A percentile compares a stretch with the other conserved stretches of the same genome.
phyloP scores from a whole-genome alignment of 441 rosid genomes.

The Populus hybrid region DNA sequence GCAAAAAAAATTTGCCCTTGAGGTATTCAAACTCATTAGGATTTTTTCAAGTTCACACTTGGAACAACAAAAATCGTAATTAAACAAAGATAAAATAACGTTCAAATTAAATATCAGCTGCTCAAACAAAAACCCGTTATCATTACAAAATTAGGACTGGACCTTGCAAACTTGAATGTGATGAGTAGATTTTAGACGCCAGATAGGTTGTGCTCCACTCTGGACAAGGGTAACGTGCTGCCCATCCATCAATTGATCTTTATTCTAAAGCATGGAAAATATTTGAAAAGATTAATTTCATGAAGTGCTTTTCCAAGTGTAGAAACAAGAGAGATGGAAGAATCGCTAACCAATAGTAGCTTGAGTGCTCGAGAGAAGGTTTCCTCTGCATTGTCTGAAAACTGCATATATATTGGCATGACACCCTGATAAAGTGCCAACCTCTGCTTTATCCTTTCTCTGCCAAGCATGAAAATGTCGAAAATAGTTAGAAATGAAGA shows the following conservation, averaged over 20 bases:
- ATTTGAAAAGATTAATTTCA: conserved; percentile 3
- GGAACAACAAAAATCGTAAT: conserved; percentile 5
- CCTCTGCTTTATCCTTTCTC: conserved; percentile 87
- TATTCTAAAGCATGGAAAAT: conserved; percentile 39
- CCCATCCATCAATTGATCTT: conserved; percentile 63
- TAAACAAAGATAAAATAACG: background rate
- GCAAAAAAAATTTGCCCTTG: background rate
- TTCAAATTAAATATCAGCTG: background rate
- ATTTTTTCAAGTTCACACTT: background rate
- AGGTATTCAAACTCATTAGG: conserved; percentile 3
- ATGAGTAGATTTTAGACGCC: conserved; percentile 91
- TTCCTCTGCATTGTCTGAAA: conserved; percentile 87
- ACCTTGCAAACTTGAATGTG: conserved; percentile 91
- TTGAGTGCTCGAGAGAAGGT: conserved; percentile 74
- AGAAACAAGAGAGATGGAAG: background rate
- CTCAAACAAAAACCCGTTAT: conserved; percentile 3
- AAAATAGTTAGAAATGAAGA: background rate
- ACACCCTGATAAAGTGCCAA: conserved; percentile 84
- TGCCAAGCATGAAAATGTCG: conserved; percentile 28
- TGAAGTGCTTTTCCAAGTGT: conserved; percentile 5
- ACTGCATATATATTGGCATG: conserved; percentile 78
- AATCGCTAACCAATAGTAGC: conserved; percentile 52
- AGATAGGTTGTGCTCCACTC: conserved; percentile 90
- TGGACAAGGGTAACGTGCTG: conserved; percentile 78
- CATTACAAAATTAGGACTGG: conserved; percentile 38